Base-by-base conservation (phyloP, 2,329 filamentous ascomycete species). In the Ascochyta fabae region DNA sequence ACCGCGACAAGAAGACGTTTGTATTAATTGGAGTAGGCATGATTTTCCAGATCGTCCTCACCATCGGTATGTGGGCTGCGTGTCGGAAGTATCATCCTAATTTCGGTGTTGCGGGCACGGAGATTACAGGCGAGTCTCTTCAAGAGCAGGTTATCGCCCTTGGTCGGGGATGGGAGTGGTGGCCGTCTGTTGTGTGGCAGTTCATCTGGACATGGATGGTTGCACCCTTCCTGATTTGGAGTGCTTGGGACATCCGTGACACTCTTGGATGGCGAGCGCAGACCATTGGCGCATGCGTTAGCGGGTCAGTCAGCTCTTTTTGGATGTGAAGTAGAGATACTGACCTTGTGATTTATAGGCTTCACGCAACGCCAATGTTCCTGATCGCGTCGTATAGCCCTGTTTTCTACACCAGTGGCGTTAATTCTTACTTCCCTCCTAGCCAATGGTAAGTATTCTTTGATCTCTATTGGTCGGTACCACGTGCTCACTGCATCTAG, bases 101-200 rank as follows among this genome's bases (percentile, higher is more conserved):
- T 2, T 64, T 59, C 16, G 63, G 63, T 16, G 31, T 64, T 9
- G 38, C 52, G 1, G 63, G 63, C 23, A 58, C 61, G 9, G 55
- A 61, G 31, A 58, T 64, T 3, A 48, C 39, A 13, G 63, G 63
- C 4, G 39, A 54, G 8, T 48, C 53, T 2, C 43, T 64, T 12
- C 56, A 43, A 33, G 59, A 64, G 47, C 63, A 64, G 46, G n/a
- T 60, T 12, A 43, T 59, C 15, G 50, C 61, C 19, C 48, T 62
- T 1, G 59, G 61, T 7, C 53, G 59, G 27, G 63, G 63, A 8
- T 66, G 61, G 63, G 63, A 66, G 39, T 66, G 63, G 62, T 65
- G 61, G 61, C 60, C 60, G 7, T 55, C 58, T 6, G 48, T 66
- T 1, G 19, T 61, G 4, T 66, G 60, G 59, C 63, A 66, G 38